A percentile compares a stretch with the other conserved stretches of the same genome.
Evolutionary conservation across 306 rosid genomes (phyloP).

Genomic region (Luffa aegyptiaca): DNA sequence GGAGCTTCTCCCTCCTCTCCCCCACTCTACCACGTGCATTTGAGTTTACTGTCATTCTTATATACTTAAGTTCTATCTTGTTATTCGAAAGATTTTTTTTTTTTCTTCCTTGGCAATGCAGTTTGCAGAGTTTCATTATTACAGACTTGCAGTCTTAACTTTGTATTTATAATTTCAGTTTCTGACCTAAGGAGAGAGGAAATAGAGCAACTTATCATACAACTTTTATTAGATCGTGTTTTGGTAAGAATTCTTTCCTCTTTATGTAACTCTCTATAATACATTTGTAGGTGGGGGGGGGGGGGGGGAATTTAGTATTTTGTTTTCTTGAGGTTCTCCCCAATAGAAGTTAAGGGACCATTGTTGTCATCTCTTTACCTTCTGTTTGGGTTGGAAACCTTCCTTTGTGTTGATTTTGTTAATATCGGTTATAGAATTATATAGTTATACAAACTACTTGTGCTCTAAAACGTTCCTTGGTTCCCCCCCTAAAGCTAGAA

Average conservation of each 20-base stretch:
- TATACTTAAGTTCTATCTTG: not conserved
- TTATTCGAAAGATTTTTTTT: not conserved
- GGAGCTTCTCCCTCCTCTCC: not conserved
- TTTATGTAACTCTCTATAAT: not conserved
- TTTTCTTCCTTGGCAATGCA: not conserved
- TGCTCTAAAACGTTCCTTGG: not conserved
- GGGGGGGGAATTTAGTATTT: too few relatives aligned
- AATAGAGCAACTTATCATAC: constrained; percentile 70
- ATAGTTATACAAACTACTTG: not conserved
- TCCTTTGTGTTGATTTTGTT: not conserved
- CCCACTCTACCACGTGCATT: not conserved
- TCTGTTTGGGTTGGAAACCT: not conserved
- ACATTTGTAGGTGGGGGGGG: not conserved
- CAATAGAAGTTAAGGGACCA: too few relatives aligned
- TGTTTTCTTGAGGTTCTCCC: too few relatives aligned
- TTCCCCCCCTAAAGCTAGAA: not conserved
- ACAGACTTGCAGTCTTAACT: not conserved
- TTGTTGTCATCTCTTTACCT: not conserved
- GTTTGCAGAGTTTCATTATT: constrained; percentile 1
- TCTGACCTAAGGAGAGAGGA: constrained; percentile 69
- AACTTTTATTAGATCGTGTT: constrained; percentile 56
- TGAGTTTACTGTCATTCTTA: not conserved
- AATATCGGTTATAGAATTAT: not conserved
- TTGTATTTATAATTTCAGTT: constrained; percentile 41
- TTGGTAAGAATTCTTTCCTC: constrained; percentile 37